Evolutionary conservation across 345 rosid genomes (phyloP).

Genomic region (Clarkia xantiana): DNA sequence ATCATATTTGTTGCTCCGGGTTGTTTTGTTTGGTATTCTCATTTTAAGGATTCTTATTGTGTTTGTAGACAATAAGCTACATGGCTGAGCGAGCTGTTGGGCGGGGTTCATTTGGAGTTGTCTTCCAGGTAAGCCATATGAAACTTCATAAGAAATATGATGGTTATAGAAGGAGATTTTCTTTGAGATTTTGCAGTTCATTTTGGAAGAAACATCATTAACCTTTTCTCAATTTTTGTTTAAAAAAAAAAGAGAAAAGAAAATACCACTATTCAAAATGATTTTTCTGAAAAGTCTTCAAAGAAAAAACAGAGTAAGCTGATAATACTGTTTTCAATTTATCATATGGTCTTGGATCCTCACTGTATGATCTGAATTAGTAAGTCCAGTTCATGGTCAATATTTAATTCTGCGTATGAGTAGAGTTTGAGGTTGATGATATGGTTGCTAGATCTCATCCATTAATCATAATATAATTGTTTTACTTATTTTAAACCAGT

Average conservation of each 20-base stretch:
- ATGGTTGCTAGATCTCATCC: too few species aligned
- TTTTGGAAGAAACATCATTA: neutral
- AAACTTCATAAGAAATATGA: neutral
- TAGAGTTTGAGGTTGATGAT: too few species aligned
- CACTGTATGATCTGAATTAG: too few species aligned
- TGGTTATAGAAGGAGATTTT: neutral
- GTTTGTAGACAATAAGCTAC: conserved; percentile 75
- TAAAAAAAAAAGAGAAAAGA: neutral
- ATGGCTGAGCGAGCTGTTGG: conserved; percentile 98
- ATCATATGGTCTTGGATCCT: too few species aligned
- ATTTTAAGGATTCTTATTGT: conserved; percentile 3
- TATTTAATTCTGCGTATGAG: too few species aligned
- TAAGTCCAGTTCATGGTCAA: too few species aligned
- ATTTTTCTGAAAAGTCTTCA: too few species aligned
- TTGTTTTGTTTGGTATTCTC: neutral
- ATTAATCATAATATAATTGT: neutral
- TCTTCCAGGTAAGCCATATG: conserved; percentile 50
- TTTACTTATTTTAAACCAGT: neutral
- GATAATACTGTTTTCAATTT: too few species aligned
- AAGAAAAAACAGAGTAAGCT: too few species aligned
- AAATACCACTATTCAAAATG: neutral
- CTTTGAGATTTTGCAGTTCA: neutral
- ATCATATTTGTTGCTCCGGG: neutral
- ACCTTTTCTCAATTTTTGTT: neutral
- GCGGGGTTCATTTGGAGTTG: conserved; percentile 92